phyloP scores from a whole-genome alignment of 441 rosid genomes.

The Adansonia madagascariensis region DNA sequence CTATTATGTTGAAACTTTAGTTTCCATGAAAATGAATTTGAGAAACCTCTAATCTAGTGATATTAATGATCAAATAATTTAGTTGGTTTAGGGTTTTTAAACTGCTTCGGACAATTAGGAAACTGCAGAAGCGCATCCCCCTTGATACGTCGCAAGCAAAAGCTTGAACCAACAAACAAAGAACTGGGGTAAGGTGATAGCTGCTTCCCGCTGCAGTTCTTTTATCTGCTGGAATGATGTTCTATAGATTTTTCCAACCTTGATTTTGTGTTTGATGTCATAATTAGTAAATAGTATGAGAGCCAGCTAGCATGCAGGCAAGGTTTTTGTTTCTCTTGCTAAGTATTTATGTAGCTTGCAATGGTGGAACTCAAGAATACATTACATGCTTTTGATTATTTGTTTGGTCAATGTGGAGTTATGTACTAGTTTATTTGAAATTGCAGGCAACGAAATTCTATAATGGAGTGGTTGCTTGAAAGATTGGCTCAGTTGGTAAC shows the following conservation, averaged over 20 bases:
- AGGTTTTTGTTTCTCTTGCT: conserved; percentile 9
- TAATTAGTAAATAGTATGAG: not conserved
- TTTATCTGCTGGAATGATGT: not conserved
- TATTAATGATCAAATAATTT: not conserved
- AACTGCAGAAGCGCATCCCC: conserved; percentile 54
- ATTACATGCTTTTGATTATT: not conserved
- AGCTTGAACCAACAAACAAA: conserved; percentile 81
- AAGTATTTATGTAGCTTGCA: not conserved
- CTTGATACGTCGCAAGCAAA: conserved; percentile 77
- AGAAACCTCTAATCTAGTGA: not conserved
- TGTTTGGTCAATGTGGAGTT: not conserved
- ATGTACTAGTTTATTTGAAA: not conserved
- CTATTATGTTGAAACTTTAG: not conserved
- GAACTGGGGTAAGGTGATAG: conserved; percentile 72
- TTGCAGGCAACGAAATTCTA: not conserved
- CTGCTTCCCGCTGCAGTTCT: not conserved
- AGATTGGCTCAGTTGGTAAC: not conserved
- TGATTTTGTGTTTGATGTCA: not conserved
- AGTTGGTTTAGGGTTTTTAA: not conserved
- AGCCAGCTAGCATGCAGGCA: not conserved
- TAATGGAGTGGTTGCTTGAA: too few species aligned
- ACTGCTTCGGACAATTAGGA: not conserved
- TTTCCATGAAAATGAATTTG: not conserved
- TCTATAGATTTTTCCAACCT: not conserved
- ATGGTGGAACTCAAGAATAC: not conserved